A percentile compares a stretch with the other conserved stretches of the same genome.
Evolutionary conservation across 176 grass and related monocot species (phyloP).

Genomic region (Poa annua): DNA sequence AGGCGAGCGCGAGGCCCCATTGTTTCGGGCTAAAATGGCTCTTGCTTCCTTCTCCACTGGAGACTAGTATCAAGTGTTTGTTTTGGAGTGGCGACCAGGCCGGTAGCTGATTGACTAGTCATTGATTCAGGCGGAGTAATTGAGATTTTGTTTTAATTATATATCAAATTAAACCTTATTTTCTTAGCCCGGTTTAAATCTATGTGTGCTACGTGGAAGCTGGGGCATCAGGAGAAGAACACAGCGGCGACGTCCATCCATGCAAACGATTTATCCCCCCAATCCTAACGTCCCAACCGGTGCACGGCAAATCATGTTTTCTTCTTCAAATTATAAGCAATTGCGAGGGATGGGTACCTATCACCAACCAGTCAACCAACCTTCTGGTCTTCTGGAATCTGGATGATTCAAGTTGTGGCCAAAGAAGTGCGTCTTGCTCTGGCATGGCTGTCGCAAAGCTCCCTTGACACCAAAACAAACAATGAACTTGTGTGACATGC

Average conservation of each 20-base stretch:
- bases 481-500: neutral
- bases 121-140: neutral
- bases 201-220: neutral
- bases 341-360: neutral
- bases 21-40: slow-evolving; percentile 3
- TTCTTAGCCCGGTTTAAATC: neutral
- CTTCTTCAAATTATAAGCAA: neutral
- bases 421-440: neutral
- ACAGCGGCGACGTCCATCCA: neutral
- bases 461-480: neutral
- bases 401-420: neutral
- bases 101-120: slow-evolving; percentile 12
- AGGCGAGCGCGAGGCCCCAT: slow-evolving; percentile 35
- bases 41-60: neutral
- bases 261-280: neutral
- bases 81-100: neutral
- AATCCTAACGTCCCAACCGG: neutral
- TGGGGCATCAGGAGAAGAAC: neutral
- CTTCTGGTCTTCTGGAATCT: no score
- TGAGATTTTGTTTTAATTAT: neutral
- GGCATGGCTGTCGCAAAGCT: neutral
- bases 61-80: neutral
- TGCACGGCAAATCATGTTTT: neutral
- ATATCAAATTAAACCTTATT: neutral
- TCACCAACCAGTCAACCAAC: neutral